Evolutionary conservation across 441 rosid species (phyloP).

Genomic region (Corymbia citriodora): DNA sequence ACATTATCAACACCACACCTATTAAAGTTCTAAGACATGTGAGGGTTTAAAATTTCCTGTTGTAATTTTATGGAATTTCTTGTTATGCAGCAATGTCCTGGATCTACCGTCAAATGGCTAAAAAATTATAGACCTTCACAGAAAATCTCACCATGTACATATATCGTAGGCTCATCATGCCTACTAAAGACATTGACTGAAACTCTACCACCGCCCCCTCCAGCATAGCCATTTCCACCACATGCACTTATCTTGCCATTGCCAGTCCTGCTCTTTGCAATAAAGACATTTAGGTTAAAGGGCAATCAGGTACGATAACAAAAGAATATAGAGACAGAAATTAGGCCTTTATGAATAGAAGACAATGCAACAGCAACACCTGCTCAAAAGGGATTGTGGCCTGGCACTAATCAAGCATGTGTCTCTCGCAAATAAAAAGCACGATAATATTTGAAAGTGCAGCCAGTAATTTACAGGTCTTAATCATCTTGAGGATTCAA

Average conservation of each 20-base stretch:
- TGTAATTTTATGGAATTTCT: neutral
- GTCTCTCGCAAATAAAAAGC: neutral
- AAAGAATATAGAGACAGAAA: neutral
- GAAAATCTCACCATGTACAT: conserved; percentile 74
- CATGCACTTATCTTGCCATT: conserved; percentile 87
- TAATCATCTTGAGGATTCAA: neutral
- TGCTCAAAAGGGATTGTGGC: neutral
- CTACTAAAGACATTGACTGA: conserved; percentile 92
- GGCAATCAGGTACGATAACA: neutral
- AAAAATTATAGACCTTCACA: neutral
- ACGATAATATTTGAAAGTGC: neutral
- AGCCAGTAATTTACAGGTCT: neutral
- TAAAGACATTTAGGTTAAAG: neutral
- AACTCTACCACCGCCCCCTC: conserved; percentile 99
- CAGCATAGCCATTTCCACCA: conserved; percentile 94
- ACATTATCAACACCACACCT: neutral
- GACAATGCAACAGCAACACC: neutral
- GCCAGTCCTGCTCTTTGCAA: conserved; percentile 78
- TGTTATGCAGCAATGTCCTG: neutral
- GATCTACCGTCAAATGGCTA: neutral
- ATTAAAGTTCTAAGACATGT: neutral
- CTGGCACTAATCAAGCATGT: neutral
- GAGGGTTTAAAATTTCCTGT: neutral
- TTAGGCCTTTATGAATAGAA: neutral
- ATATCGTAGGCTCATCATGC: conserved; percentile 74